Evolutionary conservation across 1,139 yeast genomes (phyloP).

Genomic region (Hyphopichia wangnamkhiaoensis): DNA sequence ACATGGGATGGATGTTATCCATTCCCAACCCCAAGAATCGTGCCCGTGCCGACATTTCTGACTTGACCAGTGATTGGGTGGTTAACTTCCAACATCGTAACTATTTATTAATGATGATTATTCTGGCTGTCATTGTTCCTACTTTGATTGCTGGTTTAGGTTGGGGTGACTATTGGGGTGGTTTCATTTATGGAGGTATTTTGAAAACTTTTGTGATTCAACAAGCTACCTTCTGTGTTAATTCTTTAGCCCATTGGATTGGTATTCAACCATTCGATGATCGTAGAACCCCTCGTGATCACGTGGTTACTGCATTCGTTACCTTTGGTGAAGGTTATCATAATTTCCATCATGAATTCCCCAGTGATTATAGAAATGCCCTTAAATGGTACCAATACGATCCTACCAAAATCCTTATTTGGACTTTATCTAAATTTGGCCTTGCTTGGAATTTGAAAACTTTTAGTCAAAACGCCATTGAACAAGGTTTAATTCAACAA

Average conservation of each 20-base stretch:
- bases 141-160: slow-evolving; percentile 71
- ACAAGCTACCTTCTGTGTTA: slow-evolving; percentile 98
- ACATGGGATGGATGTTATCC: slow-evolving; percentile 96
- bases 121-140: slow-evolving; percentile 75
- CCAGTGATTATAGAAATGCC: slow-evolving; percentile 97
- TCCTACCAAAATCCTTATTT: slow-evolving; percentile 87
- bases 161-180: slow-evolving; percentile 93
- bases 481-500: slow-evolving; percentile 94
- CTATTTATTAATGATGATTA: slow-evolving; percentile 67
- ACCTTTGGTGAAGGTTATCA: slow-evolving; percentile 99
- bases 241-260: slow-evolving; percentile 97
- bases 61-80: slow-evolving; percentile 85
- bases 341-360: slow-evolving; percentile 99
- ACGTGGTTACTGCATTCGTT: slow-evolving; percentile 87
- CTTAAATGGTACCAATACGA: slow-evolving; percentile 98
- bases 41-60: slow-evolving; percentile 96
- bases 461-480: slow-evolving; percentile 92
- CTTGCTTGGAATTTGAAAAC: slow-evolving; percentile 88
- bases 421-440: slow-evolving; percentile 71
- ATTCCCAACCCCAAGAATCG: slow-evolving; percentile 92
- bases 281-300: slow-evolving; percentile 96
- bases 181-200: slow-evolving; percentile 88
- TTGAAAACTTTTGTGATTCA: slow-evolving; percentile 82
- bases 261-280: slow-evolving; percentile 98
- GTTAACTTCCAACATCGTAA: slow-evolving; percentile 94